Evolutionary conservation across 148 eudicot species (phyloP).

Genomic region (Suaeda aralocaspica): DNA sequence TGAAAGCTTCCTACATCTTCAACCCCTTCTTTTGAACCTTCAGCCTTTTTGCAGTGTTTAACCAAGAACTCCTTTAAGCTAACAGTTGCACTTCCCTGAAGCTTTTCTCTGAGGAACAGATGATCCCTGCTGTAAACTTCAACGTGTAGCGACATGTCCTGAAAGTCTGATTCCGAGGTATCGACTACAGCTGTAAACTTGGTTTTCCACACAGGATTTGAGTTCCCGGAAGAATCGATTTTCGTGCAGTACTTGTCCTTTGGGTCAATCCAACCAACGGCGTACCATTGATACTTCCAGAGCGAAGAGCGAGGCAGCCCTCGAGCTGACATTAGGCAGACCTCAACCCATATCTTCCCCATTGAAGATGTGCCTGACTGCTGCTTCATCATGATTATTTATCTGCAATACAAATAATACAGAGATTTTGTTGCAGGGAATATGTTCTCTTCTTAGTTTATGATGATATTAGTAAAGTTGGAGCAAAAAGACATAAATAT

Average conservation of each 20-base stretch:
- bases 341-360: conserved; percentile 63
- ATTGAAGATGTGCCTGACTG: conserved; percentile 22
- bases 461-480: conserved; percentile 34
- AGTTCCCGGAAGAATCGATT: conserved; percentile 61
- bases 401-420: conserved; percentile 18
- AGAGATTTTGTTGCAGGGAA: conserved; percentile 14
- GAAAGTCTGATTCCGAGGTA: conserved; percentile 29
- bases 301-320: conserved; percentile 56
- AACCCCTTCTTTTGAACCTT: conserved; percentile 31
- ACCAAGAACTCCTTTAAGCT: conserved; percentile 57
- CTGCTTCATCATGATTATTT: conserved; percentile 13
- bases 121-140: conserved; percentile 84
- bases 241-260: conserved; percentile 67
- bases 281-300: conserved; percentile 79
- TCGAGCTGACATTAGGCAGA: conserved; percentile 71
- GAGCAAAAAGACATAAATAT: conserved; percentile 10
- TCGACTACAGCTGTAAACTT: conserved; percentile 56
- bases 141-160: conserved; percentile 44
- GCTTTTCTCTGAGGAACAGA: conserved; percentile 60
- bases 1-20: conserved; percentile 87
- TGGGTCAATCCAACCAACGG: conserved; percentile 83
- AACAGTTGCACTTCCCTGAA: conserved; percentile 56
- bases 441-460: conserved; percentile 17
- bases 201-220: conserved; percentile 75
- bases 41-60: conserved; percentile 34